Evolutionary conservation across 495 filamentous ascomycete genomes (phyloP).

Genomic region (Aspergillus wentii): DNA sequence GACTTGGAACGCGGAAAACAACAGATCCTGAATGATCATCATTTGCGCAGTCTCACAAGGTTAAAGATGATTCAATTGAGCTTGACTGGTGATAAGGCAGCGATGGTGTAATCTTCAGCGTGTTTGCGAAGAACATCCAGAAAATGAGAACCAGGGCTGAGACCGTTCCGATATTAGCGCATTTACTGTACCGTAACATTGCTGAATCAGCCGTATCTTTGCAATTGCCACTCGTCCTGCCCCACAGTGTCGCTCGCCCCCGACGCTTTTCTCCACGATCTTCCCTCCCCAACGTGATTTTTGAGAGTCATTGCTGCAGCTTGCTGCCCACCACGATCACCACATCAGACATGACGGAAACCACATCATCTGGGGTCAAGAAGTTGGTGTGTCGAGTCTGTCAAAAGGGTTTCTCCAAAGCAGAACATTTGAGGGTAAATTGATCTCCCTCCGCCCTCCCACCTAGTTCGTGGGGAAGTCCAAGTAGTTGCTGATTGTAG

Average conservation of each 20-base stretch:
- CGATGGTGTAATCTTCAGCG: no score
- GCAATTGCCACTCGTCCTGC: neutral
- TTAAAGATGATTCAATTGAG: no score
- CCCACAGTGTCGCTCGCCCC: neutral
- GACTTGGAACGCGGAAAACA: no score
- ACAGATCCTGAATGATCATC: no score
- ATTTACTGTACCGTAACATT: no score
- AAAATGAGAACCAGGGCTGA: no score
- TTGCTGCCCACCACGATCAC: constrained; percentile 2
- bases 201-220: no score
- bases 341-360: constrained; percentile 14
- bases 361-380: constrained; percentile 16
- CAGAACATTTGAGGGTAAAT: constrained; percentile 40
- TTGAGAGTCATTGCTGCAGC: neutral
- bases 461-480: constrained; percentile 14
- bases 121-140: no score
- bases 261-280: neutral
- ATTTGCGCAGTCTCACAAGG: no score
- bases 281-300: neutral
- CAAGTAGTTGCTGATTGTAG: no score
- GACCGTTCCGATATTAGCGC: no score
- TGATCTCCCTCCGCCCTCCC: constrained; percentile 1
- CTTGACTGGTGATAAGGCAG: no score
- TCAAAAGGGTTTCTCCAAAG: constrained; percentile 41
- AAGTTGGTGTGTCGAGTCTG: constrained; percentile 37